Evolutionary conservation across 1,284 basidiomycete genomes (phyloP).

Genomic region (Microbotryum lychnidis-dioicae): DNA sequence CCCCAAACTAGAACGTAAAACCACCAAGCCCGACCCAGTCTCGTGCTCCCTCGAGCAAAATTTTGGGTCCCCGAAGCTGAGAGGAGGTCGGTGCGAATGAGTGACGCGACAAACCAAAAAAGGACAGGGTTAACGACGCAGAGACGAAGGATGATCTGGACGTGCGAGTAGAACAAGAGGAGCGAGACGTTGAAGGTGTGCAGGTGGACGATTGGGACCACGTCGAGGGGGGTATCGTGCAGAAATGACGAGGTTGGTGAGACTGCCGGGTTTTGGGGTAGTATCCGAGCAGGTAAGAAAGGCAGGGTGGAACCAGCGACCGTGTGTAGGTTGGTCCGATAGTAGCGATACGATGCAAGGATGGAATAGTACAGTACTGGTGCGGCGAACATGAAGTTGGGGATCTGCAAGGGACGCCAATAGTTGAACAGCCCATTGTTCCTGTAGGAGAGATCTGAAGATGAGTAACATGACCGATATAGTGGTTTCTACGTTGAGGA

Average conservation of each 20-base stretch:
- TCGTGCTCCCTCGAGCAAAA: conserved; percentile 17
- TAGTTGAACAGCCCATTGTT: conserved; percentile 74
- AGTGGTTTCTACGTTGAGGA: neutral
- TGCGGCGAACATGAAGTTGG: conserved; percentile 73
- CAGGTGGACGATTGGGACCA: conserved; percentile 45
- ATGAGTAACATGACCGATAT: too few species aligned
- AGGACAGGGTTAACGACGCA: conserved; percentile 67
- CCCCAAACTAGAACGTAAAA: conserved; percentile 72
- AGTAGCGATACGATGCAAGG: conserved; percentile 27
- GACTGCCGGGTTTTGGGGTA: neutral
- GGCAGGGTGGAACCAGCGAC: conserved; percentile 5
- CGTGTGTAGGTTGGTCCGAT: conserved; percentile 5
- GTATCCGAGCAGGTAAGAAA: neutral
- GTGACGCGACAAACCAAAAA: conserved; percentile 70
- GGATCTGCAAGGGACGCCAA: conserved; percentile 72
- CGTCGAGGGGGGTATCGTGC: conserved; percentile 39
- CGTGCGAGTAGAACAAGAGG: conserved; percentile 72
- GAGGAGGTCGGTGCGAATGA: conserved; percentile 39
- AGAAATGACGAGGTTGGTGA: conserved; percentile 1
- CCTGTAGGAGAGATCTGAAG: conserved; percentile 40
- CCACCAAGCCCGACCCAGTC: conserved; percentile 48
- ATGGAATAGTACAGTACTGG: conserved; percentile 47
- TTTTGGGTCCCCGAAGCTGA: conserved; percentile 2
- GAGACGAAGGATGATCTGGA: conserved; percentile 79
- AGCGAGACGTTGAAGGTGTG: conserved; percentile 48